Conservation (phyloP, 2,329 filamentous ascomycete species). For the Chrysoporthe cubensis region DNA sequence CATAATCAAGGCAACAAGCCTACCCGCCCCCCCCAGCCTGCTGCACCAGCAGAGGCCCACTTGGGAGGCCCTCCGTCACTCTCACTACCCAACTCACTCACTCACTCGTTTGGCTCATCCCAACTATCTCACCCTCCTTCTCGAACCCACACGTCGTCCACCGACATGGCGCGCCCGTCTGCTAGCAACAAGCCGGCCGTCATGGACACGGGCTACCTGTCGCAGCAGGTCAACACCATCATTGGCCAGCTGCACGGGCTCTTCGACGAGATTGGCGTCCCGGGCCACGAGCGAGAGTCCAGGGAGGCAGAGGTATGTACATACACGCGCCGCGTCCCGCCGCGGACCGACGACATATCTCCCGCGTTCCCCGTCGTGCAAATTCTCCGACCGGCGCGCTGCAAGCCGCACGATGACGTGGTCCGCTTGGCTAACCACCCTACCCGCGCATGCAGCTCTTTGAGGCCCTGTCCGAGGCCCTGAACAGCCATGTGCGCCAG, state of each 20-base stretch:
- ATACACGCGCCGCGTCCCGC: neutral
- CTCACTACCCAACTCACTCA: neutral
- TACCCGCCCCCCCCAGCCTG: too few relatives aligned
- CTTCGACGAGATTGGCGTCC: slow-evolving; percentile 97
- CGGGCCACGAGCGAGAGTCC: slow-evolving; percentile 86
- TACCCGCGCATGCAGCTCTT: slow-evolving; percentile 68
- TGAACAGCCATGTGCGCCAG: slow-evolving; percentile 85
- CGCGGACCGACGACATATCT: neutral
- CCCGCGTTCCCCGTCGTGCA: neutral
- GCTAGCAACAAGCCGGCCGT: slow-evolving; percentile 19
- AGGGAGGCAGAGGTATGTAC: slow-evolving; percentile 81
- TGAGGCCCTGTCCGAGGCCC: slow-evolving; percentile 84
- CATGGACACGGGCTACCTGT: slow-evolving; percentile 92
- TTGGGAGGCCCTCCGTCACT: slow-evolving; percentile 1
- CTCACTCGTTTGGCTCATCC: neutral
- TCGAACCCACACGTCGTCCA: slow-evolving; percentile 9
- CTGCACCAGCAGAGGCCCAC: neutral
- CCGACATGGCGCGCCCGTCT: slow-evolving; percentile 14
- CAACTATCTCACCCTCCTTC: slow-evolving; percentile 14
- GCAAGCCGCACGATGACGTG: slow-evolving; percentile 26
- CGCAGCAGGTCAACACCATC: slow-evolving; percentile 93
- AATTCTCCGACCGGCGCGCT: slow-evolving; percentile 23
- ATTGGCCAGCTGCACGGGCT: slow-evolving; percentile 91
- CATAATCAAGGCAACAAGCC: neutral
- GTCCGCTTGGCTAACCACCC: slow-evolving; percentile 22